Evolutionary conservation across 1,284 basidiomycete genomes (phyloP), one percentile per base, ranked within the genome.

Genomic region (Cryptococcus hybrid): DNA sequence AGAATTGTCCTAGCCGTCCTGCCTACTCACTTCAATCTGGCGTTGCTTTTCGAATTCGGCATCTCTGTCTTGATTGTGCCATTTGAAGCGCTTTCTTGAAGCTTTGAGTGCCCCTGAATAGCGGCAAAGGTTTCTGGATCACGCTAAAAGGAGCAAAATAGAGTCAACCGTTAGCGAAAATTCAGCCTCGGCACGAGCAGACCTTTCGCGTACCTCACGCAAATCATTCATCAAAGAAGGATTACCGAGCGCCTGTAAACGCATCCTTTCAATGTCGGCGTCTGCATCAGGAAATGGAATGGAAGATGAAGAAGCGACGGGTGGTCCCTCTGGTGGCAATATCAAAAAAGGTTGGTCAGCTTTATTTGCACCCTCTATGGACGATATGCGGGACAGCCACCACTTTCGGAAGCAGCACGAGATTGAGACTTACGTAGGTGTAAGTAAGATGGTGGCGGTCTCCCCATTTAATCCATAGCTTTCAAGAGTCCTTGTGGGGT

Each of bases 231-330:
- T 88, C 37, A 96, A 78, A 0, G 80, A 69, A 0, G 92, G 90
- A 76, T 97, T 86, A 3, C 90, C 88, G 12, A 97, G 81, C 13
- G 95, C 74, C 67, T 94, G 92, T 30, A 92, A 79, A 8, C 94
- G 84, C 85, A 94, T 90, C 82, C 88, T 87, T 76, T 98, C 95
- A 34, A 89, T 80, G 65, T 94, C 91, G 57, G 88, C 88, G 61
- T 86, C 84, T n/a, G 82, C 79, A 55, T 56, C 56, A 13, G 51
- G 53, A 36, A 63, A 59, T 39, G 44, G 24, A 1, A 51, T 49
- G 3, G 51, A 18, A 35, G 65, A 60, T 6, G 64, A 57, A 1
- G 61, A 67, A 9, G 65, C 47, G 24, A 35, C 18, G n/a, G 56
- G 36, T 57, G 50, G 3, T 39, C 62, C 50, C 46, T 47, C 11